Evolutionary conservation across 129 eudicot genomes (phyloP), one percentile per base, ranked within the genome.

Genomic region (Tagetes erecta): DNA sequence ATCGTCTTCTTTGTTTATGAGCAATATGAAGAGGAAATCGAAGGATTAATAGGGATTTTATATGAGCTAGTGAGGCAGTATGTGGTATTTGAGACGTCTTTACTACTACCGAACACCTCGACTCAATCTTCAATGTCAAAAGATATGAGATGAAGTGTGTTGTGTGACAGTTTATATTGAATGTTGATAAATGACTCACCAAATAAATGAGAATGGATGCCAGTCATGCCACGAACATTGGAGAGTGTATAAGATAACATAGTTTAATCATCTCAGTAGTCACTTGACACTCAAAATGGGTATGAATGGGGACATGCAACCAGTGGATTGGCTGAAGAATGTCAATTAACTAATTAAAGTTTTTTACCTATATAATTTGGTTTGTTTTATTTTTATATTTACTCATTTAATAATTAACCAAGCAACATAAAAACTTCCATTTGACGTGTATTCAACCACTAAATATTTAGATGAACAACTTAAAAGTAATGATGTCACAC

Each of bases 1-100:
- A 84, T 87, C 3, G 39, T 73, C 12, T 86, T 88, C 81, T 86
- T 82, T 59, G 81, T 93, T 50, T 93, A 86, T 67, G 96, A 93
- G 71, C 98, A 93, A 83, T 90, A 89, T 9, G 95, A 92, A 78
- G 92, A 74, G 50, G 89, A 89, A 74, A 81, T 93, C 65, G 92
- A 93, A 55, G 87, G 85, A 55, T 31, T 83, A 13, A 72, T 59
- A 67, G 73, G 68, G 68, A 59, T 82, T 47, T 55, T 27, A 42
- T 46, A 35, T 13, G 83, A 79, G 74, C 44, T 79, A 34, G 14
- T 68, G 8, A 72, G 59, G 33, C 77, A 63, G 5, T 33, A 3
- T 6, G 13, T 78, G 68, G 73, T 6, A 41, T 67, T 33, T 11
- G 30, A 27, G 70, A 38, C 27, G 60, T 70, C 76, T 52, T 46